Percentiles rank a stretch among this genome's conserved stretches.
These are phyloP conservation scores for Thalassiosira allenii DNA, from an alignment of 352 stramenopile species.

Conservation along the genomic window DNA sequence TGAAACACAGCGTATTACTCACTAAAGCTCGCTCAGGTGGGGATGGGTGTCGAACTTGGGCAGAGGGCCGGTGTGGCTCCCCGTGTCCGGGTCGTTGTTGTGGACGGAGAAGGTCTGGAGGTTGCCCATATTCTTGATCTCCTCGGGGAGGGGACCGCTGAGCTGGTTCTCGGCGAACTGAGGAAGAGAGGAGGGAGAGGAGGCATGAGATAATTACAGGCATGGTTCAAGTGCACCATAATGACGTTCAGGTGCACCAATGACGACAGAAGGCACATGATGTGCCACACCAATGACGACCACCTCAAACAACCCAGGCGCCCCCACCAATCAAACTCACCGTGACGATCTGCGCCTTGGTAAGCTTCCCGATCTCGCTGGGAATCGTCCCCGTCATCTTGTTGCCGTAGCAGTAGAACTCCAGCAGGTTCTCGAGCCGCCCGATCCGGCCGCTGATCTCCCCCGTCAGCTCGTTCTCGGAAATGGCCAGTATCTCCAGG, in stretches of 20 bases:
- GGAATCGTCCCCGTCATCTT: conserved; percentile 77
- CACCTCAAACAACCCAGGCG: no score
- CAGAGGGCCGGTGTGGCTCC: conserved; percentile 52
- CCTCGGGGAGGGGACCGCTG: conserved; percentile 43
- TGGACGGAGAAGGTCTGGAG: conserved; percentile 70
- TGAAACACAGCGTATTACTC: no score
- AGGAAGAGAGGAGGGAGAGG: not conserved
- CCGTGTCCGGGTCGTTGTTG: conserved; percentile 58
- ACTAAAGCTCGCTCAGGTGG: conserved; percentile 63
- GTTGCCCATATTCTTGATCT: conserved; percentile 66
- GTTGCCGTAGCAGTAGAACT: conserved; percentile 85
- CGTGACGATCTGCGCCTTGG: conserved; percentile 75
- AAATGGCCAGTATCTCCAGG: conserved; percentile 73
- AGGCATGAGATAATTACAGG: not conserved
- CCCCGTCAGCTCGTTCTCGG: conserved; percentile 73
- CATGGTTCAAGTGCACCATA: no score
- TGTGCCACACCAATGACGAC: not conserved
- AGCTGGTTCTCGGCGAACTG: conserved; percentile 67
- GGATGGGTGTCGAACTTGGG: conserved; percentile 59
- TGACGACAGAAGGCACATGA: not conserved
- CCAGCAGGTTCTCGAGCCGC: conserved; percentile 57
- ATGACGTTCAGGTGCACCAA: no score
- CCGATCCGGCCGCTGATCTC: conserved; percentile 66
- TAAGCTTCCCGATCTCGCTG: conserved; percentile 64
- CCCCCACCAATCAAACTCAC: conserved; percentile 43